These are phyloP conservation scores for Diplodia intermedia DNA, from an alignment of 2,329 filamentous ascomycete species.

Conservation along the genomic window DNA sequence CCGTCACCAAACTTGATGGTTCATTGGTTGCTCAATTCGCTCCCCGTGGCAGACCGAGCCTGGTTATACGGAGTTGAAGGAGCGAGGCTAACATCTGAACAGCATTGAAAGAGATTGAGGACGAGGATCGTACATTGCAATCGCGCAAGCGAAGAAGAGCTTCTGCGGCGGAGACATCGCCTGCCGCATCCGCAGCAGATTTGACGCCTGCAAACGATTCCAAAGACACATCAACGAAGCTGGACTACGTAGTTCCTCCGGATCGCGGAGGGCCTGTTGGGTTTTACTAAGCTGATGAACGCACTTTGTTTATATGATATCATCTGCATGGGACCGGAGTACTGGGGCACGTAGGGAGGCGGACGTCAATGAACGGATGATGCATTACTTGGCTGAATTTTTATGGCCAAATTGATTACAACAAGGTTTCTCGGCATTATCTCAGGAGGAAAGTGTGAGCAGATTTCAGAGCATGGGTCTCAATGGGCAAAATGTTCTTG, in stretches of 20 bases:
- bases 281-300: neutral
- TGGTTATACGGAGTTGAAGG: neutral
- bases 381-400: neutral
- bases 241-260: conserved; percentile 15
- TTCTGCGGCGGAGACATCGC: neutral
- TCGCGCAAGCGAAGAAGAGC: conserved; percentile 48
- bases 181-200: neutral
- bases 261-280: conserved; percentile 6
- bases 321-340: neutral
- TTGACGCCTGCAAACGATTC: neutral
- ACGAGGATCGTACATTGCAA: conserved; percentile 63
- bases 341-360: neutral
- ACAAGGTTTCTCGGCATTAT: too few species aligned
- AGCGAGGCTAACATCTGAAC: conserved; percentile 35
- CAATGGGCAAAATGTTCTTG: neutral
- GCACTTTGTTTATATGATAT: neutral
- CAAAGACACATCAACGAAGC: neutral
- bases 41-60: neutral
- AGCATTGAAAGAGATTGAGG: conserved; percentile 72
- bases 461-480: neutral
- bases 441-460: too few species aligned
- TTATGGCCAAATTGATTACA: neutral
- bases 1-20: neutral
- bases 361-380: neutral
- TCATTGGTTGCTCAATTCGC: neutral